Conservation (phyloP, 2,329 filamentous ascomycete species). For the Botrytis squamosa region DNA sequence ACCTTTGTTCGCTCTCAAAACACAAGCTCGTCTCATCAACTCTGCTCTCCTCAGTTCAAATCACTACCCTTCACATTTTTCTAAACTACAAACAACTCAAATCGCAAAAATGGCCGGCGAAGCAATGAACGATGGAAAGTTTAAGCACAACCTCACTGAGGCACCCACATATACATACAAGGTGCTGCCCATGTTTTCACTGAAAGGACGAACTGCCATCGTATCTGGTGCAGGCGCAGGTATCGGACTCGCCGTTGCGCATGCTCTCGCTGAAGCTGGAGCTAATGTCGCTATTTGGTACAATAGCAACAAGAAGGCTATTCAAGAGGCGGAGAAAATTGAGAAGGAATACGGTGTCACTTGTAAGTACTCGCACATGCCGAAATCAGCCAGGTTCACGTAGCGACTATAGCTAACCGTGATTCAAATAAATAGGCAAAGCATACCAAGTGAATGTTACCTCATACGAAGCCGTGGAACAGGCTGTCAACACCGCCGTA, state of each 20-base stretch:
- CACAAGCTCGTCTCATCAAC: not conserved
- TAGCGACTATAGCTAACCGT: slow-evolving; percentile 8
- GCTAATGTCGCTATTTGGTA: slow-evolving; percentile 52
- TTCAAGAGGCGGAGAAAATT: slow-evolving; percentile 61
- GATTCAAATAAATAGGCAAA: slow-evolving; percentile 45
- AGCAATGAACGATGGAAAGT: slow-evolving; percentile 44
- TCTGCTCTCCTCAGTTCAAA: not conserved
- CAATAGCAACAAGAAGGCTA: slow-evolving; percentile 64
- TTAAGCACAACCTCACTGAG: slow-evolving; percentile 56
- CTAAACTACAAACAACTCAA: not conserved
- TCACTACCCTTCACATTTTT: too few species aligned
- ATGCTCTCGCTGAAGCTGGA: slow-evolving; percentile 47
- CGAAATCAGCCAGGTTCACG: too few species aligned
- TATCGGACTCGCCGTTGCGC: slow-evolving; percentile 47
- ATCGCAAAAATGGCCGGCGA: slow-evolving; percentile 24
- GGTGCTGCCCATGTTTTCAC: slow-evolving; percentile 61
- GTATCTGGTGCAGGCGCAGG: slow-evolving; percentile 47
- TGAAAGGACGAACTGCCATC: slow-evolving; percentile 55
- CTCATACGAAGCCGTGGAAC: slow-evolving; percentile 43
- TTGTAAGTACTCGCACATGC: slow-evolving; percentile 47
- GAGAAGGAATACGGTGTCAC: slow-evolving; percentile 66
- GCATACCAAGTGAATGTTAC: slow-evolving; percentile 63
- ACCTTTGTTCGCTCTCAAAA: not conserved
- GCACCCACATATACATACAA: slow-evolving; percentile 45
- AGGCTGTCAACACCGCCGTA: slow-evolving; percentile 50